Evolutionary conservation across 371 early-diverging fungal species (phyloP).

Genomic region (Parasitella parasitica): DNA sequence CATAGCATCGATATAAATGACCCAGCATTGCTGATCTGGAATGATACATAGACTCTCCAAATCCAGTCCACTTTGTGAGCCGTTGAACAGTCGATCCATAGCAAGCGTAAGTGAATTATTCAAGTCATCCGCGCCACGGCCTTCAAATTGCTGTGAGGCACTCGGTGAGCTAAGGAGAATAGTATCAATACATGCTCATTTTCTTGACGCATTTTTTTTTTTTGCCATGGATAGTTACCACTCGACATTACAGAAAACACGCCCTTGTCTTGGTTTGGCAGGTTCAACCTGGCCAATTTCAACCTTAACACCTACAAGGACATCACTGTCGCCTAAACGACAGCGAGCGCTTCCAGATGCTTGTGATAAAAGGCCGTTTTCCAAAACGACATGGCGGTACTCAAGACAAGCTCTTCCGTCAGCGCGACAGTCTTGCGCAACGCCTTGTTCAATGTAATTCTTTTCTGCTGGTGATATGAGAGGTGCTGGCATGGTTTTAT

Average conservation of each 20-base stretch:
- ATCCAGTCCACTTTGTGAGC: constrained; percentile 83
- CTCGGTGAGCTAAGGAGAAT: constrained; percentile 62
- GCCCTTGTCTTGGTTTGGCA: constrained; percentile 58
- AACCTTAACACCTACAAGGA: constrained; percentile 92
- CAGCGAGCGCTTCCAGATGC: constrained; percentile 84
- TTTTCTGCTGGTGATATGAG: constrained; percentile 77
- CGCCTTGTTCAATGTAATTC: constrained; percentile 81
- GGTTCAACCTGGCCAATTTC: constrained; percentile 77
- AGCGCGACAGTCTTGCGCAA: constrained; percentile 78
- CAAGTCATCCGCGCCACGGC: constrained; percentile 80
- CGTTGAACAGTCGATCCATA: constrained; percentile 76
- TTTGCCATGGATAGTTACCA: constrained; percentile 68
- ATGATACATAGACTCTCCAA: constrained; percentile 85
- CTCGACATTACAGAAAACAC: constrained; percentile 83
- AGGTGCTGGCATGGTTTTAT: constrained; percentile 38
- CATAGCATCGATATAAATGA: constrained; percentile 89
- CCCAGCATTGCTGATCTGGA: constrained; percentile 88
- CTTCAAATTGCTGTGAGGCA: constrained; percentile 80
- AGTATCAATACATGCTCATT: background rate
- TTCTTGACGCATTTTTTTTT: background rate
- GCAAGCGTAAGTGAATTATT: constrained; percentile 81
- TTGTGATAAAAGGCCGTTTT: constrained; percentile 85
- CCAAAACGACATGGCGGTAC: constrained; percentile 74
- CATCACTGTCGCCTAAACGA: constrained; percentile 81
- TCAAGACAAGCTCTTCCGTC: constrained; percentile 86